Conservation (phyloP, 176 grass and related monocot species). For the Zea mays region Zm-B73-REFERENCE-NAM-5.0 NC_050102.1:94086001-94086500, state of each 20-base stretch:
- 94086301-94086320: conserved; percentile 49
- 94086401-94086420: conserved; percentile 23
- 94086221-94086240: conserved; percentile 76
- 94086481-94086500: conserved; percentile 16
- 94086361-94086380: conserved; percentile 48
- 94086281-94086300: conserved; percentile 11
- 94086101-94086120: conserved; percentile 37
- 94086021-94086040: conserved; percentile 70
- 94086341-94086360: conserved; percentile 42
- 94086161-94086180: background rate
- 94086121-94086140: background rate
- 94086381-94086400: conserved; percentile 55
- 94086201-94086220: conserved; percentile 57
- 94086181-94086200: background rate
- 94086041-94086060: conserved; percentile 59
- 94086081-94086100: conserved; percentile 88
- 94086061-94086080: conserved; percentile 91
- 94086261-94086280: conserved; percentile 18
- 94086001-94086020: conserved; percentile 48
- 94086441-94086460: background rate
- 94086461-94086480: conserved; percentile 35
- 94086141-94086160: background rate
- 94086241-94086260: conserved; percentile 67
- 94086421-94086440: background rate
- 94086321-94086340: conserved; percentile 61